These are phyloP conservation scores for Trichothecium roseum DNA, from an alignment of 2,329 filamentous ascomycete species.

Conservation along the genomic window DNA sequence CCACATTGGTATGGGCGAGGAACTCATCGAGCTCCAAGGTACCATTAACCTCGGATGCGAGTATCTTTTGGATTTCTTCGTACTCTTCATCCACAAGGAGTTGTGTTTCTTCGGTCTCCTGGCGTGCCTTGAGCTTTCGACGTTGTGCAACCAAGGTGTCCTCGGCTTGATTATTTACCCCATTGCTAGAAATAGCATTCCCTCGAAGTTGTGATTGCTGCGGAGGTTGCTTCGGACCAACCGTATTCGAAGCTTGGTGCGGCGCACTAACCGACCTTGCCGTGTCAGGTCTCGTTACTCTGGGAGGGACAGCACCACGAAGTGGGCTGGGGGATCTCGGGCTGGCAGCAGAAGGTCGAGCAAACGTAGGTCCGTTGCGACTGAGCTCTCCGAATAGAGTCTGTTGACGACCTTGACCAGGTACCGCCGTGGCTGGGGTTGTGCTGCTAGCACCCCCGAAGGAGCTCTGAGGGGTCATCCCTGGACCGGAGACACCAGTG, in stretches of 20 bases:
- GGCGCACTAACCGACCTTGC: slow-evolving; percentile 51
- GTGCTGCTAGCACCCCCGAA: slow-evolving; percentile 39
- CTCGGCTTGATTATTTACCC: slow-evolving; percentile 19
- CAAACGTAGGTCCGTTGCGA: slow-evolving; percentile 40
- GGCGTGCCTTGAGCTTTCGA: slow-evolving; percentile 39
- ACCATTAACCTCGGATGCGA: slow-evolving; percentile 51
- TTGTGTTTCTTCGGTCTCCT: slow-evolving; percentile 46
- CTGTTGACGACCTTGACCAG: slow-evolving; percentile 31
- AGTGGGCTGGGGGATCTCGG: slow-evolving; percentile 66
- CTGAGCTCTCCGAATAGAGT: slow-evolving; percentile 45
- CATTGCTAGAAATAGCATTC: slow-evolving; percentile 28
- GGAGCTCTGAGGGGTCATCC: slow-evolving; percentile 45
- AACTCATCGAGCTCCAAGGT: slow-evolving; percentile 57
- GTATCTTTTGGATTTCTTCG: slow-evolving; percentile 52
- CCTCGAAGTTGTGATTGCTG: slow-evolving; percentile 21
- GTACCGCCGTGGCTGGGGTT: slow-evolving; percentile 16
- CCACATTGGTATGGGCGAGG: slow-evolving; percentile 48
- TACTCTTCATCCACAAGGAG: slow-evolving; percentile 59
- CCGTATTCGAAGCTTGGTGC: slow-evolving; percentile 44
- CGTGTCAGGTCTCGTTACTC: slow-evolving; percentile 36
- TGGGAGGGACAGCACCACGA: slow-evolving; percentile 44
- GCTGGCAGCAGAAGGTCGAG: slow-evolving; percentile 39
- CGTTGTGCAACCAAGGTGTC: slow-evolving; percentile 40
- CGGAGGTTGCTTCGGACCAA: slow-evolving; percentile 27
- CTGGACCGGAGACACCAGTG: slow-evolving; percentile 12